Evolutionary conservation across 202 grass and related monocot genomes (phyloP).

Genomic region (Panicum virgatum): DNA sequence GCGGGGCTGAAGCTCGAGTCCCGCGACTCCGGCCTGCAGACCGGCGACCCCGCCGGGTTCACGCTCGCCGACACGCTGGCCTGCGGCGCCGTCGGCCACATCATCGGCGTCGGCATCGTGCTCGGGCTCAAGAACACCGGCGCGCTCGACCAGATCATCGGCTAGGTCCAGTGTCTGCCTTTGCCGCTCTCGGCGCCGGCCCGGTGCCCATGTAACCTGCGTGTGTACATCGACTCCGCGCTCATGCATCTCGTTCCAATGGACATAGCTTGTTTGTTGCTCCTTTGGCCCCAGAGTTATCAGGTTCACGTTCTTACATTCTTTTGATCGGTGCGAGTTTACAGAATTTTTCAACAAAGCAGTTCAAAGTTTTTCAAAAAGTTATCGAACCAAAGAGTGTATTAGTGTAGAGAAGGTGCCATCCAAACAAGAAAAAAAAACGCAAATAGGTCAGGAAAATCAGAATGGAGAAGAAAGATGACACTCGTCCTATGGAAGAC

Average conservation of each 20-base stretch:
- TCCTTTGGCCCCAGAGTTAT: background rate
- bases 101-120: constrained; percentile 88
- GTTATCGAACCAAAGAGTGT: background rate
- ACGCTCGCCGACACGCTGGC: constrained; percentile 89
- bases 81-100: constrained; percentile 83
- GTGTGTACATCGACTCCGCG: no score
- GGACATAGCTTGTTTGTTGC: constrained; percentile 19
- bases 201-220: background rate
- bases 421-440: background rate
- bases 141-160: constrained; percentile 65
- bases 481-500: no score
- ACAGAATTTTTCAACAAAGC: background rate
- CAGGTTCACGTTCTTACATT: background rate
- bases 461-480: background rate
- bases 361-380: background rate
- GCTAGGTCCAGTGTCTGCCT: constrained; percentile 6
- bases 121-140: constrained; percentile 92
- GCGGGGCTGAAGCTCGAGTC: constrained; percentile 90
- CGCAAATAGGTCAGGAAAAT: background rate
- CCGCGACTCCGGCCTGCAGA: constrained; percentile 89
- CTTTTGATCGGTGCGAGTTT: background rate
- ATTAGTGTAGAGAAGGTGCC: background rate
- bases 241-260: constrained; percentile 8
- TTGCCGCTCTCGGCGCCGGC: no score
- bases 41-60: constrained; percentile 91